Evolutionary conservation across 352 stramenopile species (phyloP), one percentile per base, ranked within the genome.

Genomic region (Phytophthora megakarya): DNA sequence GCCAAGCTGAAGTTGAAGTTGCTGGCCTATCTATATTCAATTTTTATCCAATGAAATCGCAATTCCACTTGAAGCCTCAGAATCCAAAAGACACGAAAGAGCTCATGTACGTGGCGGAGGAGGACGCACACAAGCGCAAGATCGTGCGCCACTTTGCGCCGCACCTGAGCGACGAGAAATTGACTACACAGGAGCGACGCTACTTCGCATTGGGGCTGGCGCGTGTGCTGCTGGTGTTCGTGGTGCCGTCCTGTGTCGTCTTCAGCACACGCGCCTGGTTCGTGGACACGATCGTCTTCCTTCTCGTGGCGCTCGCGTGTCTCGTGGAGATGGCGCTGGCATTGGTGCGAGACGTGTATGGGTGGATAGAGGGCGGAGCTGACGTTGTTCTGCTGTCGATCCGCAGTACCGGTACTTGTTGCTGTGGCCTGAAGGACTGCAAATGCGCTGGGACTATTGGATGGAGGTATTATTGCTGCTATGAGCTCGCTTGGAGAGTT

Each of bases 111-210:
- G 52, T 65, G 37, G 53, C 64, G 49, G 62, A 67, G 12, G 69
- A 35, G 10, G 70, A 82, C 65, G 80, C 78, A 37, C 82, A 90
- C 64, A 77, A 84, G 70, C 79, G 81, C 52, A 86, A 86, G 56
- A 87, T 92, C 72, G 77, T 92, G 47, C 79, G 82, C 33, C 63
- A 76, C 62, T 93, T 93, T 23, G 82, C 82, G 44, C 83, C 82
- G 49, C 82, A 92, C 48, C 45, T 92, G 33, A 75, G 66, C 44
- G 77, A 92, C 64, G 68, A 75, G 19, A 65, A 51, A 57, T 75
- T 93, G 23, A 59, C 33, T 26, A 47, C 19, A 16, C 81, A 91
- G 50, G 85, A 93, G 64, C 71, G 72, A 23, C 39, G 71, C 19
- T 89, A 89, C 56, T 80, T 92, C 6, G 54, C 68, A 25, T 57